These are phyloP conservation scores for Linum lewisii DNA, from an alignment of 345 rosid genomes.

Conservation along the genomic window DNA sequence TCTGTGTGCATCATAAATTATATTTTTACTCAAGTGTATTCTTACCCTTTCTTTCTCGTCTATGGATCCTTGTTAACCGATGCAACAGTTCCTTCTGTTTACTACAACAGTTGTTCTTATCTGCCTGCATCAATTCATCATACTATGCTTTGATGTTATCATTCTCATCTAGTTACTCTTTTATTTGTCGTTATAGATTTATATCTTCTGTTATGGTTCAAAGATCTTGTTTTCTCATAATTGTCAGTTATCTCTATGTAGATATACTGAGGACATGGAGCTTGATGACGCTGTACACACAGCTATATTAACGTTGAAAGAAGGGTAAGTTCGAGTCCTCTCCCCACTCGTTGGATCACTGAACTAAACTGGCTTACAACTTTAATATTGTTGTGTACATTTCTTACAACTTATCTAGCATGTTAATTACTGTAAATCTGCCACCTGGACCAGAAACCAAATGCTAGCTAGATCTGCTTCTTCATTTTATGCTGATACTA, in stretches of 20 bases:
- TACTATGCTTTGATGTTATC: neutral
- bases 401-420: too few relatives aligned
- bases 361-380: too few relatives aligned
- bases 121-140: neutral
- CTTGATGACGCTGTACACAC: slow-evolving; percentile 99
- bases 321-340: slow-evolving; percentile 46
- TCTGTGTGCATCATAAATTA: too few relatives aligned
- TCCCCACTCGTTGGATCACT: too few relatives aligned
- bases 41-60: too few relatives aligned
- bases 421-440: neutral
- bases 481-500: too few relatives aligned
- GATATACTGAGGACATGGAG: slow-evolving; percentile 97
- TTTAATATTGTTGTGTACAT: too few relatives aligned
- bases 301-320: slow-evolving; percentile 84
- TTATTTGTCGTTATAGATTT: neutral
- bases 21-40: too few relatives aligned
- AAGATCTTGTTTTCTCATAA: neutral
- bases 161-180: neutral
- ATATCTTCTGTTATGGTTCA: neutral
- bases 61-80: neutral
- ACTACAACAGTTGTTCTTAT: neutral
- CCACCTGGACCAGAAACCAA: neutral
- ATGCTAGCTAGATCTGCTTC: neutral
- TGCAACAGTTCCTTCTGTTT: neutral
- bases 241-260: slow-evolving; percentile 12